These are phyloP conservation scores for Pseudogymnoascus verrucosus DNA, from an alignment of 2,329 filamentous ascomycete genomes.

Conservation along the genomic window DNA sequence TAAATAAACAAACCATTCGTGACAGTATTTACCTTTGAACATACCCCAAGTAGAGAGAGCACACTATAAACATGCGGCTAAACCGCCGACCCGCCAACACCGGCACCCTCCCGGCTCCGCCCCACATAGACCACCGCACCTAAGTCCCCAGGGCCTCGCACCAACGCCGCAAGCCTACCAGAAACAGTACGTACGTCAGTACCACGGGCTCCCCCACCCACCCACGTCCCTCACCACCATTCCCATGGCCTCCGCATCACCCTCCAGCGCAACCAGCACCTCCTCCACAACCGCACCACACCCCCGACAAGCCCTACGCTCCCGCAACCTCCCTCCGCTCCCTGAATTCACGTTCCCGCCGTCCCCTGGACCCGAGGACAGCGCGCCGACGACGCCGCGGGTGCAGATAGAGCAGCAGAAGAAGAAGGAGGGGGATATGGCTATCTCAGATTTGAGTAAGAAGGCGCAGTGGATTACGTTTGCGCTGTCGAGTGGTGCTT, in stretches of 20 bases:
- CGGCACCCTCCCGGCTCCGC: background rate
- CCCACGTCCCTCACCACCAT: slow-evolving; percentile 40
- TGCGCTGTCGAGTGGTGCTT: slow-evolving; percentile 66
- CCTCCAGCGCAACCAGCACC: slow-evolving; percentile 95
- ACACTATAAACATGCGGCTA: background rate
- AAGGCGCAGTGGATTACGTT: slow-evolving; percentile 55
- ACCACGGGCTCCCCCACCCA: background rate
- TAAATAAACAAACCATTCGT: background rate
- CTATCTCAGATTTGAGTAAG: slow-evolving; percentile 25
- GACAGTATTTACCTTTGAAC: background rate
- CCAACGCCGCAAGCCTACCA: background rate
- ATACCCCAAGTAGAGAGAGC: background rate
- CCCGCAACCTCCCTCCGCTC: slow-evolving; percentile 38
- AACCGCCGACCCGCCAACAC: slow-evolving; percentile 3
- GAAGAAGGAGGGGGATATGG: slow-evolving; percentile 12
- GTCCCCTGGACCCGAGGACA: background rate
- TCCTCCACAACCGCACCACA: slow-evolving; percentile 88
- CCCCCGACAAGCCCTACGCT: slow-evolving; percentile 76
- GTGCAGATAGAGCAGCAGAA: background rate
- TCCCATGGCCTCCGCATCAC: slow-evolving; percentile 74
- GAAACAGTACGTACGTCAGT: background rate
- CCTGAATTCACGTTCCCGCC: slow-evolving; percentile 8
- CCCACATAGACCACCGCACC: slow-evolving; percentile 1
- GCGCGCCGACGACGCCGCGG: background rate
- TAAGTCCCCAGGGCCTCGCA: background rate